Conservation (phyloP, 805 yeast species). For the Saccharomycopsis capsularis region DNA sequence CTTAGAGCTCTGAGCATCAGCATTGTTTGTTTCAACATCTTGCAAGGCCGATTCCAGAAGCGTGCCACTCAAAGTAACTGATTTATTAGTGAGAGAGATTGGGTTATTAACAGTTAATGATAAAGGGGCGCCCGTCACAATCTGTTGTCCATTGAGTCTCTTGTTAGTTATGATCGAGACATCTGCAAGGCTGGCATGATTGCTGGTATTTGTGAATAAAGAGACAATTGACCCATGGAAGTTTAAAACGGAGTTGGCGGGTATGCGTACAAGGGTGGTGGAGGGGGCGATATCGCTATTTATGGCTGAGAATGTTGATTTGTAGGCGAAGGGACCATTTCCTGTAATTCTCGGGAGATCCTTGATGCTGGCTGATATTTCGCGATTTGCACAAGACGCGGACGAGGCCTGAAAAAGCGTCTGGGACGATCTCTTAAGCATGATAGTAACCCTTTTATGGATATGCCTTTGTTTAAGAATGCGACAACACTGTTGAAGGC, state of each 20-base stretch:
- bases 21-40: not conserved
- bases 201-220: not conserved
- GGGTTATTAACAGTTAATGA: not conserved
- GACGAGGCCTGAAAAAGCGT: no score
- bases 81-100: not conserved
- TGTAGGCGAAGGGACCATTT: conserved; percentile 16
- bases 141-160: not conserved
- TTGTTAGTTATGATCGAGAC: not conserved
- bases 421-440: no score
- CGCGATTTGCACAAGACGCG: no score
- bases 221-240: conserved; percentile 1
- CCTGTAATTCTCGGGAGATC: conserved; percentile 17
- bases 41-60: not conserved
- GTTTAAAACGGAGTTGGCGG: conserved; percentile 2
- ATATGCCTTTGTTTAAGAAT: no score
- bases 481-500: no score
- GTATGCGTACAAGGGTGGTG: not conserved
- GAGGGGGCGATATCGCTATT: conserved; percentile 1
- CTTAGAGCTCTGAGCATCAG: not conserved
- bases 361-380: no score
- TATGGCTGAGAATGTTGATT: not conserved
- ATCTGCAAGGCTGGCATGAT: not conserved
- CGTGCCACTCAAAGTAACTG: not conserved
- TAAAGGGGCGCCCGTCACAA: not conserved
- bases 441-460: no score